Evolutionary conservation across 2,329 filamentous ascomycete genomes (phyloP).

Genomic region (Didymella pomorum): DNA sequence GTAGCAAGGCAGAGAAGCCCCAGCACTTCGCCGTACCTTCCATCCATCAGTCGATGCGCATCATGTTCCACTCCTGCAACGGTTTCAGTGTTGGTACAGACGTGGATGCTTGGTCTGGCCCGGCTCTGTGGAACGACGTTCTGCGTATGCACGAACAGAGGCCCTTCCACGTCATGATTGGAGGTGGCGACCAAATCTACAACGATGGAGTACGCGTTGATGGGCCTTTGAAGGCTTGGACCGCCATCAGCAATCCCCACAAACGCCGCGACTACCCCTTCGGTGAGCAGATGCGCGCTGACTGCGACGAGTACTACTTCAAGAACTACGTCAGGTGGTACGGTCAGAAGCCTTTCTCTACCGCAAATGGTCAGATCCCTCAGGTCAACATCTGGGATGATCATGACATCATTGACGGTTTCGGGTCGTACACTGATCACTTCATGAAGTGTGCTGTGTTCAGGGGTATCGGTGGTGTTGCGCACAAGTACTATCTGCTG

Average conservation of each 20-base stretch:
- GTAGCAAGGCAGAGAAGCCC: slow-evolving; percentile 48
- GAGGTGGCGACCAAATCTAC: slow-evolving; percentile 88
- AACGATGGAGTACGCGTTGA: slow-evolving; percentile 82
- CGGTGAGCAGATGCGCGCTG: slow-evolving; percentile 67
- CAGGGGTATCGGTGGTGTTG: slow-evolving; percentile 68
- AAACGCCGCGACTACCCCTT: slow-evolving; percentile 69
- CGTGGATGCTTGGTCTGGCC: slow-evolving; percentile 68
- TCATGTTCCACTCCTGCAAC: slow-evolving; percentile 75
- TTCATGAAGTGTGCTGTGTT: slow-evolving; percentile 73
- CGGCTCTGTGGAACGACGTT: slow-evolving; percentile 71
- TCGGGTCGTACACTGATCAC: slow-evolving; percentile 71
- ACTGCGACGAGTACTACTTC: slow-evolving; percentile 70
- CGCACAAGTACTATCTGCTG: slow-evolving; percentile 68
- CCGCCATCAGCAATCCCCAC: slow-evolving; percentile 66
- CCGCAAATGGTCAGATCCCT: slow-evolving; percentile 68
- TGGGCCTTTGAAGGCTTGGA: slow-evolving; percentile 77
- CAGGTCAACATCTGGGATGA: slow-evolving; percentile 74
- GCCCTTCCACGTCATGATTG: slow-evolving; percentile 76
- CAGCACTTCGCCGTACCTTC: slow-evolving; percentile 65
- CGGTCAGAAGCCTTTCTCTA: slow-evolving; percentile 68
- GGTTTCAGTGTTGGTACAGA: slow-evolving; percentile 73
- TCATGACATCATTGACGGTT: slow-evolving; percentile 72
- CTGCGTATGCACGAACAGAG: slow-evolving; percentile 65
- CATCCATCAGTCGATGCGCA: slow-evolving; percentile 69
- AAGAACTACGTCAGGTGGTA: slow-evolving; percentile 73